Base-by-base conservation (phyloP, 1,284 basidiomycete species). In the Naganishia albida region DNA sequence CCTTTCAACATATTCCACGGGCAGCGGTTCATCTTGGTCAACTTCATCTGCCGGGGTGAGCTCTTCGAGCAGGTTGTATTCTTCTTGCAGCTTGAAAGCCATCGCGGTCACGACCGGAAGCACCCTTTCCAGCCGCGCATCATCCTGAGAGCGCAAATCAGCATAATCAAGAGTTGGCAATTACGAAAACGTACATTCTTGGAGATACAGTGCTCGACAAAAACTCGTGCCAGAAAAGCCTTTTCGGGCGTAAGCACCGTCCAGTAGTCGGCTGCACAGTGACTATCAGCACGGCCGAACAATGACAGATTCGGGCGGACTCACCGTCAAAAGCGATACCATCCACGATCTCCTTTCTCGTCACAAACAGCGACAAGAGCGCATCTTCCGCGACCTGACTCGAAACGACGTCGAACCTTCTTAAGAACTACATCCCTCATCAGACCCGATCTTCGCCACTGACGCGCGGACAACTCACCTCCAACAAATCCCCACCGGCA, bases 51-150 rank as follows among this genome's bases (percentile, higher is more conserved):
- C 26, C 2, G 62, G 65, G 3, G 63, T 39, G 18, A 38, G 48
- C 38, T 82, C 81, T 38, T 88, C 81, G 12, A 93, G 81, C 7
- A 80, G 80, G 74, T 93, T 91, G 79, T 91, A 93, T 2, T 86
- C 83, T 56, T 86, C 82, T 77, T 96, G 90, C 43, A 96, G 87
- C 57, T 85, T 83, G 81, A 90, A 95, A 0, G 93, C 93, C 55
- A 97, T 86, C 0, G 88, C 86, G 0, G 92, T 97, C 23, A 96
- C 90, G 43, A 93, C 90, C 0, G 95, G 95, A 12, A 98, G 82
- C 12, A 86, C 84, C 2, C 83, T 79, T 72, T 96, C 93, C 1
- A 95, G 80, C 20, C 86, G 84, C 1, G 81, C 79, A 54, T 89
- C 87, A 57, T 89, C 85, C 70, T 80, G 70, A n/a, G 1, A 20